Conservation (phyloP, 2,329 filamentous ascomycete genomes). For the Fusarium sp. region DNA sequence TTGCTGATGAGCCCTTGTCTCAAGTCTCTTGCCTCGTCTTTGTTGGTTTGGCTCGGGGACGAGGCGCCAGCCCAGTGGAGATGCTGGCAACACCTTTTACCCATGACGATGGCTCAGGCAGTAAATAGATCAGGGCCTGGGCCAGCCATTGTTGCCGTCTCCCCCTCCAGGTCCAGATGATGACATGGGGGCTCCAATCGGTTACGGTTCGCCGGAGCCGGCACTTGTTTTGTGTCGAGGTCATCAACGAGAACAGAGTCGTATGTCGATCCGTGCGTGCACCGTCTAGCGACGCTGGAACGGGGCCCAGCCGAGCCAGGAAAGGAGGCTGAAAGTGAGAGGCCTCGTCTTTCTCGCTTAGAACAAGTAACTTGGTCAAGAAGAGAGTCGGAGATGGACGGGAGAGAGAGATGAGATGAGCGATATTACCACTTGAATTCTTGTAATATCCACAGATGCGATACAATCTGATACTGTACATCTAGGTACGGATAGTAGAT, state of each 20-base stretch:
- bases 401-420: background rate
- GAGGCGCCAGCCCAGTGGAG: slow-evolving; percentile 34
- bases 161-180: slow-evolving; percentile 13
- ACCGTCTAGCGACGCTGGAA: slow-evolving; percentile 33
- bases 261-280: slow-evolving; percentile 36
- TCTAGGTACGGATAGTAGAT: background rate
- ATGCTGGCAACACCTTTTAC: slow-evolving; percentile 3
- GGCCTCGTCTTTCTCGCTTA: slow-evolving; percentile 16
- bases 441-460: slow-evolving; percentile 2
- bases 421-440: background rate
- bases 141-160: slow-evolving; percentile 24
- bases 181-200: slow-evolving; percentile 28
- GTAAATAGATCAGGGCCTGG: slow-evolving; percentile 26
- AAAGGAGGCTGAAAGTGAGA: slow-evolving; percentile 38
- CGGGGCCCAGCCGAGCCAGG: slow-evolving; percentile 26
- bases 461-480: background rate
- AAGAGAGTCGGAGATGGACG: background rate
- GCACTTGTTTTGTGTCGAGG: slow-evolving; percentile 30
- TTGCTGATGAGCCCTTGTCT: slow-evolving; percentile 19
- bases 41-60: background rate
- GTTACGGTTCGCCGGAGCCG: slow-evolving; percentile 26
- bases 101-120: slow-evolving; percentile 4
- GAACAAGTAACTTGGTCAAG: background rate
- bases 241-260: slow-evolving; percentile 16
- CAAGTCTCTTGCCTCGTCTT: slow-evolving; percentile 12